Conservation (phyloP, 106 monocot species). For the Acanthochlamys bracteata region DNA sequence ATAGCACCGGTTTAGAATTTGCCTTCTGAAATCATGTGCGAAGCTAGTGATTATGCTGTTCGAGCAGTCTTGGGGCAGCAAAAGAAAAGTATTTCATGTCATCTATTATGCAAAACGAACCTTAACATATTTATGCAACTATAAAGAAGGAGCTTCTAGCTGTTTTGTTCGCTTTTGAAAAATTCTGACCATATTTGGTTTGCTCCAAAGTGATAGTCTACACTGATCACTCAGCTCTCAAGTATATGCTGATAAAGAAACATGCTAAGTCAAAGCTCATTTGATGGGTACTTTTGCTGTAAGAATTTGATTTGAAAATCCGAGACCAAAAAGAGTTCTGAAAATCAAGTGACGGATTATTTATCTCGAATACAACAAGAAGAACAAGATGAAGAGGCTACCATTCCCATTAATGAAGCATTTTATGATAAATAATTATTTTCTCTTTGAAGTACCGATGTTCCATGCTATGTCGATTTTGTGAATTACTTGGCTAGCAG, state of each 20-base stretch:
- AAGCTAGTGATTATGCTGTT: constrained; percentile 8
- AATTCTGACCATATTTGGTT: no score
- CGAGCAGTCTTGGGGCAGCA: constrained; percentile 8
- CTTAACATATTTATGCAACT: constrained; percentile 1
- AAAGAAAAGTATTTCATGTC: background rate
- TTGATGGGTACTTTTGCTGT: no score
- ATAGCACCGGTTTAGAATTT: no score
- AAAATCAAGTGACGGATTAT: background rate
- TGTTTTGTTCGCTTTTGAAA: no score
- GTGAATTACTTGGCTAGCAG: background rate
- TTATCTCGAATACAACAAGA: background rate
- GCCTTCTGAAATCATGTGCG: no score
- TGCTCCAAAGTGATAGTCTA: no score
- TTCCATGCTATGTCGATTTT: background rate
- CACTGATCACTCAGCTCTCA: no score
- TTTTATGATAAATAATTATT: background rate
- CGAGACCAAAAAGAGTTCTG: no score
- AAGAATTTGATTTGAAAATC: no score
- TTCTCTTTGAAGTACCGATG: background rate
- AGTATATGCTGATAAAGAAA: no score
- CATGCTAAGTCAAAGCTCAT: no score
- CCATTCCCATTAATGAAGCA: background rate
- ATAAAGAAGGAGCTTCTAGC: constrained; percentile 8
- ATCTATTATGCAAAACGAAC: constrained; percentile 15
- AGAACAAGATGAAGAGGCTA: background rate